These are phyloP conservation scores for Claviceps sp. DNA, from an alignment of 2,329 filamentous ascomycete species.

Conservation along the genomic window DNA sequence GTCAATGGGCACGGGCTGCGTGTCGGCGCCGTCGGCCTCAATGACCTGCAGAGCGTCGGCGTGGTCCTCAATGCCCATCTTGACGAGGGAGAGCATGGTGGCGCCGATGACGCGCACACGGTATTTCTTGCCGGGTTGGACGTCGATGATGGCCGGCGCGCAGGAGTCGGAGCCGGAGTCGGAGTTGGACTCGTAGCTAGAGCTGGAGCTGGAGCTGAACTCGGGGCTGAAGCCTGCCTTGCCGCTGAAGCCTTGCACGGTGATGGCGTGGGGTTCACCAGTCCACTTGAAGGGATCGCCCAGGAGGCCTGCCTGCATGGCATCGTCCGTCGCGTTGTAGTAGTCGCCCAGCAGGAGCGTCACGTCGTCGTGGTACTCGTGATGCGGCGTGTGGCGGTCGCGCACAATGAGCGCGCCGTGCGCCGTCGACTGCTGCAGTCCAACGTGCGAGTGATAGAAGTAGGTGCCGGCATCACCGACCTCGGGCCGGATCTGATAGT, in stretches of 20 bases:
- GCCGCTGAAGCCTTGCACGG: constrained; percentile 3
- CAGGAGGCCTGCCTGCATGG: neutral
- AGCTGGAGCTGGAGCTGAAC: neutral
- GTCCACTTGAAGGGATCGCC: constrained; percentile 1
- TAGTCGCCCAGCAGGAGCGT: constrained; percentile 1
- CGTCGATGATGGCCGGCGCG: neutral
- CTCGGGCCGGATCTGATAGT: constrained; percentile 47
- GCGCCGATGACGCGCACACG: constrained; percentile 45
- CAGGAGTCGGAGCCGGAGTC: neutral
- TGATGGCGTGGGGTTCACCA: constrained; percentile 1
- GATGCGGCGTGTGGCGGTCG: neutral
- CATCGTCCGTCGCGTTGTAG: constrained; percentile 2
- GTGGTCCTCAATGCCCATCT: constrained; percentile 17
- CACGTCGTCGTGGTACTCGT: neutral
- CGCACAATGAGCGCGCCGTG: constrained; percentile 2
- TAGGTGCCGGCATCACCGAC: constrained; percentile 46
- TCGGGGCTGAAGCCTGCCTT: neutral
- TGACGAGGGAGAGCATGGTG: constrained; percentile 40
- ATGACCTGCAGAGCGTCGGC: neutral
- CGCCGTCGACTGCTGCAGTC: constrained; percentile 34
- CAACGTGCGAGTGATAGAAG: constrained; percentile 56
- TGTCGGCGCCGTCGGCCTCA: constrained; percentile 2
- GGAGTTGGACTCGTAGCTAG: neutral
- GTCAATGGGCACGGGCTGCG: neutral
- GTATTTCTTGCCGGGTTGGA: constrained; percentile 43